Percentiles rank a stretch among this genome's conserved stretches.
These are phyloP conservation scores for Cucumis cinereus DNA, from an alignment of 306 rosid genomes.

Conservation along the genomic window DNA sequence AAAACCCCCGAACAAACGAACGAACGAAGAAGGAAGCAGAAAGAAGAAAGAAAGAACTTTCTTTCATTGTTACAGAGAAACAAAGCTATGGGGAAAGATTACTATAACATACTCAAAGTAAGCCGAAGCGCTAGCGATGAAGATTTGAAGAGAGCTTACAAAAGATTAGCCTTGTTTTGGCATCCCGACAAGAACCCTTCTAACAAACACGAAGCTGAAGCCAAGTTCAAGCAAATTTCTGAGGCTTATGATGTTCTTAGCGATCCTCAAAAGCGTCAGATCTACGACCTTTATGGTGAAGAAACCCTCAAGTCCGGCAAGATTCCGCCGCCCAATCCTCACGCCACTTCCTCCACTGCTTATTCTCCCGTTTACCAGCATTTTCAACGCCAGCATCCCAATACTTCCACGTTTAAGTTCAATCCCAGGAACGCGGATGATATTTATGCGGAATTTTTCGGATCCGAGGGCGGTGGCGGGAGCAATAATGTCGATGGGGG, in stretches of 20 bases:
- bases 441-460: conserved; percentile 67
- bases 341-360: conserved; percentile 23
- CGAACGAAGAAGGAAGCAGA: conserved; percentile 14
- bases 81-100: conserved; percentile 61
- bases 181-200: conserved; percentile 86
- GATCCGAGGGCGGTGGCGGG: conserved; percentile 31
- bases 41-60: not conserved
- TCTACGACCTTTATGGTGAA: conserved; percentile 89
- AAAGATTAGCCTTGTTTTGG: conserved; percentile 73
- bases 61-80: not conserved
- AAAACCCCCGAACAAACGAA: not conserved
- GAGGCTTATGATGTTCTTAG: conserved; percentile 82
- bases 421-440: conserved; percentile 63
- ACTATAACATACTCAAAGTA: conserved; percentile 87
- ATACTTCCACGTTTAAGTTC: conserved; percentile 36
- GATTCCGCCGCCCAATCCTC: conserved; percentile 43
- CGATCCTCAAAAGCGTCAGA: conserved; percentile 89
- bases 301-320: conserved; percentile 74
- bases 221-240: conserved; percentile 75
- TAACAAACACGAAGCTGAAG: conserved; percentile 54
- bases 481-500: conserved; percentile 2
- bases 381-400: conserved; percentile 24
- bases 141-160: conserved; percentile 68
- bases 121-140: conserved; percentile 75
- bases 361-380: conserved; percentile 18